phyloP scores from a whole-genome alignment of 2,329 filamentous ascomycete genomes.

The Calonectria naviculata region DNA sequence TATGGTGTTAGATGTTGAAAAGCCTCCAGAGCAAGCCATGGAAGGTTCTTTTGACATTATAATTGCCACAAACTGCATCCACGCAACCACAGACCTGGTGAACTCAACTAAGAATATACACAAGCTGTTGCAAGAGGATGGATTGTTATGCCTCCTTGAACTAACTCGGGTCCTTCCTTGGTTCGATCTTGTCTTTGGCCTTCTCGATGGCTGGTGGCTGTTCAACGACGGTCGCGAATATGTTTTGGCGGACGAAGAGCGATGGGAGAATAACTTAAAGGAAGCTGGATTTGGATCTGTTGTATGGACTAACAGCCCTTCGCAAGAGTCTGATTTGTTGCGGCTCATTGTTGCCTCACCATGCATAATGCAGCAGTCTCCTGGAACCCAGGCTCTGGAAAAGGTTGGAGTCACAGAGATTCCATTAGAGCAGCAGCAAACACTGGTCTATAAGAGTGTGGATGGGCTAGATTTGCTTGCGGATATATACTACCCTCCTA shows the following conservation, averaged over 20 bases:
- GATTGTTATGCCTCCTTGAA: not conserved
- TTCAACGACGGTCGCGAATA: not conserved
- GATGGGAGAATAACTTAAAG: not conserved
- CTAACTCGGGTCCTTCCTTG: not conserved
- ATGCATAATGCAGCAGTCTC: not conserved
- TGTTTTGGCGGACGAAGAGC: not conserved
- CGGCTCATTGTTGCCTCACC: not conserved
- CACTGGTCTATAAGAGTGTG: not conserved
- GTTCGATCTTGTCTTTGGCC: not conserved
- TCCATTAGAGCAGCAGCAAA: not conserved
- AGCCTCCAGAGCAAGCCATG: not conserved
- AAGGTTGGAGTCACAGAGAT: not conserved
- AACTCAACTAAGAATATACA: not conserved
- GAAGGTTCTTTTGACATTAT: not conserved
- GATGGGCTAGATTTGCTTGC: not conserved
- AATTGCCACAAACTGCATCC: not conserved
- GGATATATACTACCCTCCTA: not conserved
- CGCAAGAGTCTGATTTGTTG: not conserved
- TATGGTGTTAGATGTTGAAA: not conserved
- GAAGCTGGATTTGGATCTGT: not conserved
- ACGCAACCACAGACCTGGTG: not conserved
- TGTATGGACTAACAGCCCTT: not conserved
- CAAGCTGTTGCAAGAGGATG: not conserved
- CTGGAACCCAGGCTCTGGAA: not conserved
- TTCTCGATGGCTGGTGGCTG: not conserved